Percentiles rank a stretch among this genome's conserved stretches.
Conservation (phyloP, 2,329 filamentous ascomycete genomes). For the Trematosphaeria pertusa region DNA sequence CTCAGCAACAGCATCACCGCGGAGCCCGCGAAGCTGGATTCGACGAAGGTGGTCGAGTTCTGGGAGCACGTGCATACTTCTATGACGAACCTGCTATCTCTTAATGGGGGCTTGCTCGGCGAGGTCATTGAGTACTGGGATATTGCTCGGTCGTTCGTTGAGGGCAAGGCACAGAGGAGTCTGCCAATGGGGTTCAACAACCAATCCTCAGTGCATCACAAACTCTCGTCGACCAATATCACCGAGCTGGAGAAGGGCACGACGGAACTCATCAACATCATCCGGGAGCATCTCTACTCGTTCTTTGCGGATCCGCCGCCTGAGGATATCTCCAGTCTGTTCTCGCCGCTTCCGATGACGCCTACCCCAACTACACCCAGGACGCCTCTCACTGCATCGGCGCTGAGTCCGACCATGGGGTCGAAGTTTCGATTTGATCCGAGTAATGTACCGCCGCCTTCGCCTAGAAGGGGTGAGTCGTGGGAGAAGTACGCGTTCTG, state of each 20-base stretch:
- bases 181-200: constrained; percentile 83
- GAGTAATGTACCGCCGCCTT: constrained; percentile 77
- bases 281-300: constrained; percentile 78
- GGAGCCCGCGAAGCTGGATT: constrained; percentile 71
- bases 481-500: constrained; percentile 98
- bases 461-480: constrained; percentile 74
- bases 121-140: constrained; percentile 96
- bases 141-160: constrained; percentile 86
- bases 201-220: constrained; percentile 81
- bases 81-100: constrained; percentile 75
- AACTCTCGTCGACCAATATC: constrained; percentile 74
- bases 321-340: constrained; percentile 86
- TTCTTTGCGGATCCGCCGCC: constrained; percentile 90
- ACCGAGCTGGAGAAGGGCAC: constrained; percentile 77
- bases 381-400: constrained; percentile 60
- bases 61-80: constrained; percentile 89
- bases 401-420: constrained; percentile 67
- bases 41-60: constrained; percentile 80
- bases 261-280: constrained; percentile 80
- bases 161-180: constrained; percentile 79
- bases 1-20: constrained; percentile 66
- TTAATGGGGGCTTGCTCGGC: constrained; percentile 78
- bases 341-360: constrained; percentile 77
- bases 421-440: constrained; percentile 82
- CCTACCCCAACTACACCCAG: constrained; percentile 68